A percentile compares a stretch with the other conserved stretches of the same genome.
Conservation (phyloP, 164 flowering plant genomes). For the Nymphaea thermarum region DNA sequence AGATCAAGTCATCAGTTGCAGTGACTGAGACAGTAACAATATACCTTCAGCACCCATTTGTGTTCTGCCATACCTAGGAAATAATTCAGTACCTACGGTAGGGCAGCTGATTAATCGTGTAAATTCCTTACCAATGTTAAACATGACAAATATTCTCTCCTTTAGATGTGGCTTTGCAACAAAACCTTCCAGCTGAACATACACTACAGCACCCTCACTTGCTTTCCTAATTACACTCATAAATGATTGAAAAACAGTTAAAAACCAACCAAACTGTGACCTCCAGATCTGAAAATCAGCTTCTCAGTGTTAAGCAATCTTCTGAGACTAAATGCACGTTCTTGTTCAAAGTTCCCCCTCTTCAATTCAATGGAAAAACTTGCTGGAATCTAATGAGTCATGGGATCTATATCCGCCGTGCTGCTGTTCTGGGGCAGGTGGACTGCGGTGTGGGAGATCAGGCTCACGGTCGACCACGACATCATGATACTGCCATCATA, state of each 20-base stretch:
- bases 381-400: conserved; percentile 54
- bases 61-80: too few species aligned
- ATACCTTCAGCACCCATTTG: too few species aligned
- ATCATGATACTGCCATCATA: too few species aligned
- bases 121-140: conserved; percentile 58
- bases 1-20: too few species aligned
- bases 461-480: too few species aligned
- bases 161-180: conserved; percentile 52
- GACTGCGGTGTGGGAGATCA: too few species aligned
- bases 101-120: background rate
- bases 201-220: conserved; percentile 34
- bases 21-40: too few species aligned
- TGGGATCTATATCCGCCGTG: conserved; percentile 1
- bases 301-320: conserved; percentile 87
- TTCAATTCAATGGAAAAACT: conserved; percentile 59
- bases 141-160: conserved; percentile 52
- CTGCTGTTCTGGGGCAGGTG: too few species aligned
- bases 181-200: conserved; percentile 74
- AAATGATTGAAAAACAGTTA: conserved; percentile 14
- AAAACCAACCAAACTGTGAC: conserved; percentile 8
- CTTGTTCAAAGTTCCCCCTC: conserved; percentile 20
- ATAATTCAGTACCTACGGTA: too few species aligned
- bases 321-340: conserved; percentile 26
- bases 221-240: background rate
- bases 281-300: conserved; percentile 56